Percentiles rank a stretch among this genome's conserved stretches.
Evolutionary conservation across 176 grass and related monocot species (phyloP).

Genomic region (Triticum timopheevii): DNA sequence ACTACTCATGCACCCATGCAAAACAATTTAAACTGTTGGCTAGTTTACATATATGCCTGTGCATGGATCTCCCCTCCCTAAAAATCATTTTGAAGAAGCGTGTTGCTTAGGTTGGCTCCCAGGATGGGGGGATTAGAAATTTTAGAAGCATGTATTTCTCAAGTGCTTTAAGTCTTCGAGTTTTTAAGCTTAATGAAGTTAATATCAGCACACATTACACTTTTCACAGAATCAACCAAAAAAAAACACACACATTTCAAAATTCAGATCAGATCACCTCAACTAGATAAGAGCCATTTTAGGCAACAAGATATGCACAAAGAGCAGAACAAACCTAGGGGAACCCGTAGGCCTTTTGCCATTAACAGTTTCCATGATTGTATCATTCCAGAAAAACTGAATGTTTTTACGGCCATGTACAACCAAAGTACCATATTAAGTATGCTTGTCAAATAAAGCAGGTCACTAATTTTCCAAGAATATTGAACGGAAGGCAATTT

Average conservation of each 20-base stretch:
- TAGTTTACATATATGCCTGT: not conserved
- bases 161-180: not conserved
- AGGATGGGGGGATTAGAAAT: not conserved
- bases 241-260: conserved; percentile 1
- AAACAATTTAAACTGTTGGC: not conserved
- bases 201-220: not conserved
- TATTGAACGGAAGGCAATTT: not conserved
- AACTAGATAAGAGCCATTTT: not conserved
- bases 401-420: not conserved
- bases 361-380: conserved; percentile 5
- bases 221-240: not conserved
- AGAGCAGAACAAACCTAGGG: not conserved
- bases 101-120: not conserved
- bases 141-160: not conserved
- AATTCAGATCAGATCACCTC: not conserved
- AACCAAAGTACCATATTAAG: conserved; percentile 12
- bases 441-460: conserved; percentile 20
- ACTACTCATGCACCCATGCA: not conserved
- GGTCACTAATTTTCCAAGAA: not conserved
- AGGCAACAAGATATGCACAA: not conserved
- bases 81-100: not conserved
- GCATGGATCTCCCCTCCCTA: not conserved
- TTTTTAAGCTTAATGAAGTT: not conserved
- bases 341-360: not conserved
- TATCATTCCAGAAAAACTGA: not conserved